Evolutionary conservation across 768 basidiomycete species (phyloP).

Genomic region (Amylocystis lapponica): DNA sequence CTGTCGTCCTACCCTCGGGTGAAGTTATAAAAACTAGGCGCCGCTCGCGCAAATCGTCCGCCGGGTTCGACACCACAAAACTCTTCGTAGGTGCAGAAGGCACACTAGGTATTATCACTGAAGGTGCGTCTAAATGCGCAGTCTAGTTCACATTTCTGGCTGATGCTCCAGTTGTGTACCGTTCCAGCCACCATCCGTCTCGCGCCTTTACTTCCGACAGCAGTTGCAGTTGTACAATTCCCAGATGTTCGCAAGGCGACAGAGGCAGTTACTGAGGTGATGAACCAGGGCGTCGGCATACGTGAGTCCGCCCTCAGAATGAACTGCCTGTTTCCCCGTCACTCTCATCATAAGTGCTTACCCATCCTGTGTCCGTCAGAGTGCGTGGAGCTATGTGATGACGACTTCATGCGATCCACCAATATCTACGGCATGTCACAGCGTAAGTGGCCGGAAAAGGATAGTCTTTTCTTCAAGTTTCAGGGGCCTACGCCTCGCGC

Average conservation of each 20-base stretch:
- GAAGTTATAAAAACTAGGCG: slow-evolving; percentile 84
- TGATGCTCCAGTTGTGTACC: neutral
- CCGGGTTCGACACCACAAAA: slow-evolving; percentile 85
- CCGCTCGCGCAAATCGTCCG: slow-evolving; percentile 76
- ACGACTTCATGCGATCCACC: slow-evolving; percentile 56
- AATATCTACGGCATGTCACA: slow-evolving; percentile 46
- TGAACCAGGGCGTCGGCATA: slow-evolving; percentile 27
- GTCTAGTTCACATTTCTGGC: neutral
- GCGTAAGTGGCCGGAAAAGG: slow-evolving; percentile 63
- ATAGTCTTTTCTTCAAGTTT: slow-evolving; percentile 89
- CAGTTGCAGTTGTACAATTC: slow-evolving; percentile 87
- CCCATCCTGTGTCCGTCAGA: slow-evolving; percentile 34
- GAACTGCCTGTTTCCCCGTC: neutral
- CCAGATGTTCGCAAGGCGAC: slow-evolving; percentile 73
- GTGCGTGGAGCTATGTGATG: slow-evolving; percentile 82
- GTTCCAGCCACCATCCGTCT: slow-evolving; percentile 71
- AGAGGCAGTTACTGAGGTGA: slow-evolving; percentile 74
- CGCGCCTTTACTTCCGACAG: slow-evolving; percentile 74
- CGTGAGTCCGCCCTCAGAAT: slow-evolving; percentile 6
- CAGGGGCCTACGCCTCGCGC: slow-evolving; percentile 50
- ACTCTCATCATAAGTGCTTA: neutral
- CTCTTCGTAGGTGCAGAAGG: slow-evolving; percentile 89
- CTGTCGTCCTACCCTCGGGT: slow-evolving; percentile 79
- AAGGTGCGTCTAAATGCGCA: slow-evolving; percentile 38
- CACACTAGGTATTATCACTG: slow-evolving; percentile 85